Base-by-base conservation (phyloP, 345 rosid genomes). In the Excoecaria agallocha region DNA sequence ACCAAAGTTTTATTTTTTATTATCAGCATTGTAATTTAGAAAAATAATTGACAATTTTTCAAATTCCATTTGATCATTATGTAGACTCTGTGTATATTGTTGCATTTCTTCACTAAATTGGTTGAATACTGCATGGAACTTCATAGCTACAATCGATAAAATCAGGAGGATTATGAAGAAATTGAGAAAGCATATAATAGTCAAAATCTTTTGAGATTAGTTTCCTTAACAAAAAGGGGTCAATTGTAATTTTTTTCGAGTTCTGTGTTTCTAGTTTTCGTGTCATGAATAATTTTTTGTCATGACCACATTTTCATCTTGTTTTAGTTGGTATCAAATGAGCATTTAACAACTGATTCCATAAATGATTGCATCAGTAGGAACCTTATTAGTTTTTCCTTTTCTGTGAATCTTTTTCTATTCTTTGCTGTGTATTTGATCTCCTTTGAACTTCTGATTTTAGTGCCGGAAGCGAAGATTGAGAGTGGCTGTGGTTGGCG, bases 401-500 rank as follows among this genome's bases (percentile, higher is more conserved):
- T 51, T 54, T 19, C 57, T 45, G 57, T 45, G n/a, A 24, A 1
- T 8, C n/a, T 24, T 46, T 69, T 22, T 22, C 19, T 43, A 49
- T 30, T 75, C 56, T 20, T 71, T 71, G 58, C n/a, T 51, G 17
- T 60, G 12, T 66, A 37, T 54, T 22, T 66, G 66, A 24, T 43
- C 52, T 52, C 15, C 69, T 65, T 19, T 68, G 25, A 50, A 13
- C 19, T 74, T 67, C 59, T 68, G 59, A 54, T 76, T 84, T 10
- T 72, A 95, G 98, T 95, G 99, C 78, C 85, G 89, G 55, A 89
- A 85, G 83, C 84, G 97, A 81, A 84, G 83, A 77, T 20, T 93
- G 79, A 85, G 63, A 78, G 89, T 95, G 73, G 94, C 98, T 79
- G 89, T 95, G 25, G 98, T 95, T 87, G 99, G 99, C 75, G 98